Conservation (phyloP, 441 rosid species). For the Pelargonium cotyledonis region DNA sequence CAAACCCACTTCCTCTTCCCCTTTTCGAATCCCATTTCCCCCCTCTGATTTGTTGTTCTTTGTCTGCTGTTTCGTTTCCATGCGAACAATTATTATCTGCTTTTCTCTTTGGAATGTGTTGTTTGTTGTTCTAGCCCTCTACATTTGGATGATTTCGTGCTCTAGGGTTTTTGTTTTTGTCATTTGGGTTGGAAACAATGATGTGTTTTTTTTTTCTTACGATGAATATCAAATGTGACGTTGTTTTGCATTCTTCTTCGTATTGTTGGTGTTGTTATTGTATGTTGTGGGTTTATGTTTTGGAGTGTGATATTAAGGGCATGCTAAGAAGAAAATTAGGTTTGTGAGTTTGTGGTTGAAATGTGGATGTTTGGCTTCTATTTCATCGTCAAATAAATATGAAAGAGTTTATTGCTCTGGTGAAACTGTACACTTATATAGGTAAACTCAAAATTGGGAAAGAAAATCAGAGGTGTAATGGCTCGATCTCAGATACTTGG, state of each 20-base stretch:
- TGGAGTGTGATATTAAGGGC: background rate
- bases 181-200: background rate
- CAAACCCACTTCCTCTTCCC: background rate
- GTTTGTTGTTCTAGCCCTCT: background rate
- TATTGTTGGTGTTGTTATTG: background rate
- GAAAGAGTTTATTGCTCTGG: background rate
- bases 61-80: background rate
- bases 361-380: constrained; percentile 3
- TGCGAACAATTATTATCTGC: background rate
- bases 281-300: background rate
- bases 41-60: background rate
- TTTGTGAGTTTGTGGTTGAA: background rate
- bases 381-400: background rate
- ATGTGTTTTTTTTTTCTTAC: background rate
- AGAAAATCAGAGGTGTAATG: background rate
- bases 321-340: background rate
- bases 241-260: background rate
- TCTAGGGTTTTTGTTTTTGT: constrained; percentile 13
- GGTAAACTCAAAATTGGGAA: background rate
- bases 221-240: background rate
- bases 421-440: background rate
- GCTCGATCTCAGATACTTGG: background rate
- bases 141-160: constrained; percentile 17
- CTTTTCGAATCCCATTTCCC: background rate
- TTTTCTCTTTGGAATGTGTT: background rate